Percentiles rank a stretch among this genome's conserved stretches.
phyloP scores from a whole-genome alignment of 805 yeast species.

The Nakazawaea anatomiae region DNA sequence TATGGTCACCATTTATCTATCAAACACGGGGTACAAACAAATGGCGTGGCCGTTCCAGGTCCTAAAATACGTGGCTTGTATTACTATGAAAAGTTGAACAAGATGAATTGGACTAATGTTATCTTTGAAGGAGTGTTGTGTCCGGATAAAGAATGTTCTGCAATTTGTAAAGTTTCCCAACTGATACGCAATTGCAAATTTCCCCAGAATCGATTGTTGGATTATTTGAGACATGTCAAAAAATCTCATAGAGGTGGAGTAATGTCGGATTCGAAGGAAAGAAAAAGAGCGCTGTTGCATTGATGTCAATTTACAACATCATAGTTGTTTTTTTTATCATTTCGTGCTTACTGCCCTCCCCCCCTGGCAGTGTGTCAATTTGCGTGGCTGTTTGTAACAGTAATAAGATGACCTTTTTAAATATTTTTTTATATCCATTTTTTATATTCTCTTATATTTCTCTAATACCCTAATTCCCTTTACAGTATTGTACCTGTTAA shows the following conservation, averaged over 20 bases:
- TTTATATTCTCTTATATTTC: background rate
- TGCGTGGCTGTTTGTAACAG: too few relatives aligned
- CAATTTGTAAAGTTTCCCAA: slow-evolving; percentile 6
- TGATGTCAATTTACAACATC: background rate
- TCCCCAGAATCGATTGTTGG: slow-evolving; percentile 20
- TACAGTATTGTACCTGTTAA: background rate
- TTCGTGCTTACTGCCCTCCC: background rate
- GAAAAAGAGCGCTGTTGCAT: background rate
- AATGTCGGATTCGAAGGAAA: slow-evolving; percentile 9
- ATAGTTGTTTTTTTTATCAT: background rate
- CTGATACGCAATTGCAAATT: slow-evolving; percentile 1
- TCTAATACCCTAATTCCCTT: background rate
- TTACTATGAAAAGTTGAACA: slow-evolving; percentile 8
- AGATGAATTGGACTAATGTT: slow-evolving; percentile 6
- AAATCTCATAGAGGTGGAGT: slow-evolving; percentile 17
- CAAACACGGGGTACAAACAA: slow-evolving; percentile 25
- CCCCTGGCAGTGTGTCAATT: too few relatives aligned
- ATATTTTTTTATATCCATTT: too few relatives aligned
- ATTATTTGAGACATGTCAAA: slow-evolving; percentile 23
- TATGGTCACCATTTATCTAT: slow-evolving; percentile 26
- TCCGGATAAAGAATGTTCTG: slow-evolving; percentile 3
- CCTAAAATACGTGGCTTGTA: slow-evolving; percentile 13
- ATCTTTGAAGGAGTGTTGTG: slow-evolving; percentile 7
- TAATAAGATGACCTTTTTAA: too few relatives aligned
- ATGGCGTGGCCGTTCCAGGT: slow-evolving; percentile 20